phyloP scores from a whole-genome alignment of 371 early-diverging fungal species.

The Cokeromyces recurvatus region DNA sequence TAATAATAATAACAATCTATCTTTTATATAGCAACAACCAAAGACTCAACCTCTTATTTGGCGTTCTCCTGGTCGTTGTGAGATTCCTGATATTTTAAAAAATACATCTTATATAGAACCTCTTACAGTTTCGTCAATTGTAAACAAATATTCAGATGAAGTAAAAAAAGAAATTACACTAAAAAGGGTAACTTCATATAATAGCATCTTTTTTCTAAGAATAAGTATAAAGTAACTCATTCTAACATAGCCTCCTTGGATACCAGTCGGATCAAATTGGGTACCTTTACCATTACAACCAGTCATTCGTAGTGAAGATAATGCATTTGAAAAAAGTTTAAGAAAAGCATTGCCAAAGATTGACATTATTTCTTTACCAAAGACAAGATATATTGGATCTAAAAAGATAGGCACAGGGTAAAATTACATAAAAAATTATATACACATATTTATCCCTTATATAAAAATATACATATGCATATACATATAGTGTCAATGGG shows the following conservation, averaged over 20 bases:
- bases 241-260: conserved; percentile 24
- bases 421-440: not conserved
- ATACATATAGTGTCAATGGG: conserved; percentile 19
- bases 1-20: too few relatives aligned
- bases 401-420: conserved; percentile 29
- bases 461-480: too few relatives aligned
- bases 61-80: conserved; percentile 25
- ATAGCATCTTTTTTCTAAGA: too few relatives aligned
- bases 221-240: too few relatives aligned
- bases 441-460: not conserved
- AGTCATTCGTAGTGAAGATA: conserved; percentile 13
- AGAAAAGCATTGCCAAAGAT: conserved; percentile 20
- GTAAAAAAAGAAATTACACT: too few relatives aligned
- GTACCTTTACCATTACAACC: conserved; percentile 18
- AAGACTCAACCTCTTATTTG: conserved; percentile 8
- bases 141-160: conserved; percentile 1
- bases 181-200: conserved; percentile 19
- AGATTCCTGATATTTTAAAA: conserved; percentile 22
- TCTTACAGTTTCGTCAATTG: not conserved
- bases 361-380: conserved; percentile 4
- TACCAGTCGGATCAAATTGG: conserved; percentile 15
- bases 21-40: too few relatives aligned
- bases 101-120: conserved; percentile 20
- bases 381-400: conserved; percentile 11
- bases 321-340: conserved; percentile 21